Evolutionary conservation across 2,329 filamentous ascomycete species (phyloP), one percentile per base, ranked within the genome.

Genomic region (Penicillium sp.): DNA sequence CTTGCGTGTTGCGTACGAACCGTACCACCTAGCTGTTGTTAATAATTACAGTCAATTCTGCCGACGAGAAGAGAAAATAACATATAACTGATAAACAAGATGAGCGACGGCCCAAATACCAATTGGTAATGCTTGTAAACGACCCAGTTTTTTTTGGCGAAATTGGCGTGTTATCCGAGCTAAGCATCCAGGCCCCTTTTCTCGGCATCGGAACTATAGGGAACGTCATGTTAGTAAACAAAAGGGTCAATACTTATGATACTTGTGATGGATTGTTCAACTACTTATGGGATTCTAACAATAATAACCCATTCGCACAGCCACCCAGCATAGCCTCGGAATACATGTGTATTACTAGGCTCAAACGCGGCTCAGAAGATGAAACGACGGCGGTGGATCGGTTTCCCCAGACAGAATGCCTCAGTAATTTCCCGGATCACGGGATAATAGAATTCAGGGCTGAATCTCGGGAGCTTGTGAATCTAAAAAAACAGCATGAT

Each of bases 311-410:
- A 16, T 44, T 36, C 19, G 41, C 48, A 52, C 27, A 52, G 54
- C 53, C 48, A 55, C 53, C 16, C 2, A 31, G 40, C 39, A 53
- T 47, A 46, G 52, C 49, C 59, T 50, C n/a, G 13, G 33, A 43
- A 45, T 19, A 21, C 21, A 21, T 21, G 3, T 21, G 21, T 21
- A 23, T 50, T 47, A 55, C 53, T 44, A 57, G 57, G 53, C 44
- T 54, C 57, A 46, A 53, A 56, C 41, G 54, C 41, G 54, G 49
- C 54, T 53, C 45, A 55, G 38, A 29, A 43, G 50, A 40, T 53
- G 53, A 63, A 58, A 57, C 59, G 33, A 31, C 54, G 54, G 59
- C 13, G 44, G 53, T 33, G 46, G 40, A 53, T 56, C 49, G 41
- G 41, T 47, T 56, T 56, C 54, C 54, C 49, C 54, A 21, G 54